Base-by-base conservation (phyloP, 2,329 filamentous ascomycete species). In the Dothideomycetidae sp. region DNA sequence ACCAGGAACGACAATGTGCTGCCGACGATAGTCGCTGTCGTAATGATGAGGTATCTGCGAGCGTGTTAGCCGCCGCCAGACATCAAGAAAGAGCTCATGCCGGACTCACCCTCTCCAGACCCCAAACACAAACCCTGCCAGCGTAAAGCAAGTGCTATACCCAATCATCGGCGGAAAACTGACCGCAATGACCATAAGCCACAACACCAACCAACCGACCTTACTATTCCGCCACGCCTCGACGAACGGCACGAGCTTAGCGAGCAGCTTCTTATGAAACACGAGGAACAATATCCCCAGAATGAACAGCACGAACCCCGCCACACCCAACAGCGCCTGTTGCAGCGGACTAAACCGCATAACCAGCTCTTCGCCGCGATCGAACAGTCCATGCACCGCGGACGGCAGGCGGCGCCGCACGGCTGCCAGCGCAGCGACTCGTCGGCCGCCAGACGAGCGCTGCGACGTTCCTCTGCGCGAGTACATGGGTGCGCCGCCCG, bases 141-240 rank as follows among this genome's bases (percentile, higher is more conserved):
- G 66, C 1, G 77, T 81, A 18, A 80, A 65, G 49, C 78, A 77
- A 1, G 79, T 82, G 43, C 78, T 82, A 64, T 93, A 93, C 10
- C 86, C 86, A 45, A 94, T 78, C 49, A 93, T 59, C 2, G 86
- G 86, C 13, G 86, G 86, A 56, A 93, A 92, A 2, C 78, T 82
- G 11, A 85, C 79, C 29, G 71, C 54, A 55, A 86, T 84, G 23
- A 81, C 78, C 48, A 82, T 63, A 19, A 71, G 55, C 73, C 84
- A 93, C 28, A 90, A 66, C 34, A 94, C 71, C 42, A 76, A 58
- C 65, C 75, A 81, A 30, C 84, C 88, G 36, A 70, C 75, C 1
- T 66, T 70, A 4, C 85, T 63, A 18, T 73, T 68, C 51, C 83
- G 74, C 85, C 85, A 94, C 46, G 71, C 70, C 55, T 76, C 68